These are phyloP conservation scores for Aspergillus chevalieri DNA, from an alignment of 2,329 filamentous ascomycete genomes.

Conservation along the genomic window DNA sequence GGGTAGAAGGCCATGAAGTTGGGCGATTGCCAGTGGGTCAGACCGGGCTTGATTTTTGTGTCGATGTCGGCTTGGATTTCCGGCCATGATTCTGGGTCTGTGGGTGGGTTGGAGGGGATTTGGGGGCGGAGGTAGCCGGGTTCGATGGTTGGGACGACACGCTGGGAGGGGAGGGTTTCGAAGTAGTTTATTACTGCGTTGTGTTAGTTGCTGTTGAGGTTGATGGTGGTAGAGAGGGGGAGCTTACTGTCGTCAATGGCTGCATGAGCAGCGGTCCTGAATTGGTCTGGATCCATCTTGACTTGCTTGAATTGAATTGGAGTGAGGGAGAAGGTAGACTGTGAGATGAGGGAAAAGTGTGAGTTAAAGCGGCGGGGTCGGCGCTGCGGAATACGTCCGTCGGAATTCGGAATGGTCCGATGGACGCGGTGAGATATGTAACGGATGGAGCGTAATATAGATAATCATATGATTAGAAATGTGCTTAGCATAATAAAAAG, in stretches of 20 bases:
- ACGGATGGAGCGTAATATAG: background rate
- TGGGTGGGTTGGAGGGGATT: constrained; percentile 63
- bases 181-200: constrained; percentile 73
- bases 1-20: constrained; percentile 97
- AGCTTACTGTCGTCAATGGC: constrained; percentile 72
- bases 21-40: constrained; percentile 92
- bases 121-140: constrained; percentile 81
- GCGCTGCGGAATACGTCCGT: background rate
- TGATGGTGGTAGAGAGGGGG: background rate
- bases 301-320: background rate
- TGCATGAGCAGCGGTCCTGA: constrained; percentile 67
- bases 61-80: constrained; percentile 79
- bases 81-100: constrained; percentile 64
- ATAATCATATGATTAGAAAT: background rate
- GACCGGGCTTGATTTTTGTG: constrained; percentile 77
- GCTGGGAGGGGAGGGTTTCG: constrained; percentile 62
- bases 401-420: background rate
- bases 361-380: background rate
- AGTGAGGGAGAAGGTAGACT: background rate
- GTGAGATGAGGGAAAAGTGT: background rate
- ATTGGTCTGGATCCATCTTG: constrained; percentile 71
- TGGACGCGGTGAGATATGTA: background rate
- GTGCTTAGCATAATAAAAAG: too few relatives aligned
- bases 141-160: constrained; percentile 69
- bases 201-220: background rate